Evolutionary conservation across 345 rosid species (phyloP).

Genomic region (Rhodomyrtus tomentosa): DNA sequence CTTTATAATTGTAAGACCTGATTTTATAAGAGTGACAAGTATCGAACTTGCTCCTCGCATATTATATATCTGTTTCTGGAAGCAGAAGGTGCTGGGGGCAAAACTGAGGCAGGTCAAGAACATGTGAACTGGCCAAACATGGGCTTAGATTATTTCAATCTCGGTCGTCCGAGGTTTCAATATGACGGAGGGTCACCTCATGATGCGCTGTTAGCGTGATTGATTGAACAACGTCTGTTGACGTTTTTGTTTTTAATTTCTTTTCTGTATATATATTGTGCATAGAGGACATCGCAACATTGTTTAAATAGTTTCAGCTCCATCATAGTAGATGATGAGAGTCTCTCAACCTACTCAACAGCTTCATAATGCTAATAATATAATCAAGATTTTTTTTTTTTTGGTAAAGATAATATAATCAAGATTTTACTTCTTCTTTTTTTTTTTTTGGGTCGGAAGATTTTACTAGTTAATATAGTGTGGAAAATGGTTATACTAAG

Average conservation of each 20-base stretch:
- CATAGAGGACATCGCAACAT: background rate
- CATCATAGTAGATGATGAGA: background rate
- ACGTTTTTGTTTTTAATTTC: background rate
- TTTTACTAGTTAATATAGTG: background rate
- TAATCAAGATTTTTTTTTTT: too few relatives aligned
- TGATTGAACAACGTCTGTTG: background rate
- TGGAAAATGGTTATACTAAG: background rate
- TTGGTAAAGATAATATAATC: too few relatives aligned
- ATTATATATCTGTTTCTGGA: background rate
- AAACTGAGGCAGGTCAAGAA: background rate
- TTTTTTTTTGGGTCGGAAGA: too few relatives aligned
- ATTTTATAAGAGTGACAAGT: background rate
- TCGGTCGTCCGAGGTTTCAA: background rate
- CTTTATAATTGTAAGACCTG: too few relatives aligned
- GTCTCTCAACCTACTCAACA: background rate
- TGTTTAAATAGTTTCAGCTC: background rate
- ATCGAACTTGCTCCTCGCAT: background rate
- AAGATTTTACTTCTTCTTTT: too few relatives aligned
- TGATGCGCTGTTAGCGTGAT: background rate
- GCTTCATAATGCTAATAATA: background rate
- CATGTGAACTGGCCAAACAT: background rate
- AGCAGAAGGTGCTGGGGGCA: background rate
- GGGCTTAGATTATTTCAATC: background rate
- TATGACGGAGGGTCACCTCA: background rate
- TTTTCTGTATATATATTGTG: background rate